Conservation (phyloP, 1,284 basidiomycete species). For the Irpex sp. region DNA sequence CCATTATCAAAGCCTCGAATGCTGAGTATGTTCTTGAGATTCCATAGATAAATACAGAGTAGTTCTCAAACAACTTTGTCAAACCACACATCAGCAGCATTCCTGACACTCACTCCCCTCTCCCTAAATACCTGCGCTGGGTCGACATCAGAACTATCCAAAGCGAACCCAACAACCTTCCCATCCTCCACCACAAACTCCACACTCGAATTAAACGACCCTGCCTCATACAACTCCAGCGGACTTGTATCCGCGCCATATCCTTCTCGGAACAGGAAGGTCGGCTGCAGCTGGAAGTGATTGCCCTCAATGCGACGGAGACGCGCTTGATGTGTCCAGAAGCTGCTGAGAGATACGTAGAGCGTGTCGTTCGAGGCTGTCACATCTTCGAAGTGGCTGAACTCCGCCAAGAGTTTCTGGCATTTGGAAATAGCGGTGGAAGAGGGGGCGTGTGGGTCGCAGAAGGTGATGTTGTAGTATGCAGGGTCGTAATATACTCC, state of each 20-base stretch:
- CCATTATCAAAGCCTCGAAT: no score
- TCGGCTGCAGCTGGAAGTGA: slow-evolving; percentile 12
- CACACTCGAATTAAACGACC: background rate
- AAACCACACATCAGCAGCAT: slow-evolving; percentile 24
- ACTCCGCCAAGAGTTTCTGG: background rate
- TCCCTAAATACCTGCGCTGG: slow-evolving; percentile 8
- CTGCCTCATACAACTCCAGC: slow-evolving; percentile 1
- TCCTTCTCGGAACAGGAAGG: background rate
- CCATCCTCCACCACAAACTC: slow-evolving; percentile 16
- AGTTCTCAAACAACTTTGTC: background rate
- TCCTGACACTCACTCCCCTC: slow-evolving; percentile 10
- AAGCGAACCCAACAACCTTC: slow-evolving; percentile 15
- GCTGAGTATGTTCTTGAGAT: no score
- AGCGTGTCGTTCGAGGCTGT: slow-evolving; percentile 3
- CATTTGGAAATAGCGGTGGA: slow-evolving; percentile 1
- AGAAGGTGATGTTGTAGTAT: slow-evolving; percentile 29
- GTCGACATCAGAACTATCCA: slow-evolving; percentile 13
- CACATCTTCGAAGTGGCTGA: background rate
- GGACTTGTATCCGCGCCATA: background rate
- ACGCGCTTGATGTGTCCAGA: slow-evolving; percentile 18
- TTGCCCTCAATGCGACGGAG: slow-evolving; percentile 10
- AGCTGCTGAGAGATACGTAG: slow-evolving; percentile 11
- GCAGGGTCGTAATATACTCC: slow-evolving; percentile 29
- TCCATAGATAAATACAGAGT: no score
- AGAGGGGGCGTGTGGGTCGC: slow-evolving; percentile 15